Conservation (phyloP, 257 asterid genomes). For the Solanum phureja region DNA sequence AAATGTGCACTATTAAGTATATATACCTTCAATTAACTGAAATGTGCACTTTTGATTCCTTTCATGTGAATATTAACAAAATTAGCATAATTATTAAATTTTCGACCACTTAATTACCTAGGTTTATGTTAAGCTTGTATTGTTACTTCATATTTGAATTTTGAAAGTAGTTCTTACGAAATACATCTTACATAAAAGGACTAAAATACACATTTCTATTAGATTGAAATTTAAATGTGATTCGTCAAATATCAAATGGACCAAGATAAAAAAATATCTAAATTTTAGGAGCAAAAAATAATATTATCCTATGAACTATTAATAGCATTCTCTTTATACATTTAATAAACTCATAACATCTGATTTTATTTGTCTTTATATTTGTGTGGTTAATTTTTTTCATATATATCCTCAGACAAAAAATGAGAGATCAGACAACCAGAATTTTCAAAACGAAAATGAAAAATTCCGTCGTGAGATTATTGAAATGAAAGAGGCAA, state of each 20-base stretch:
- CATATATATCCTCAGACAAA: conserved; percentile 28
- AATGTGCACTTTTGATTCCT: neutral
- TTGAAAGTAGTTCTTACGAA: neutral
- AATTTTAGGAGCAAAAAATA: neutral
- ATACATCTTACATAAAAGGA: neutral
- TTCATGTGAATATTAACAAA: neutral
- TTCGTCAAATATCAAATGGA: neutral
- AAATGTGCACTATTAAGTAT: neutral
- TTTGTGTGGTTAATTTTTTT: neutral
- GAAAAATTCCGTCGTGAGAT: conserved; percentile 36
- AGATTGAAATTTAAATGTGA: neutral
- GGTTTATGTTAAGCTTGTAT: neutral
- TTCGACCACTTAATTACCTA: neutral
- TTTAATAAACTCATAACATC: neutral
- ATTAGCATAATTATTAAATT: too few species aligned
- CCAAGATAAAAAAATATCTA: neutral
- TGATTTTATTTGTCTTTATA: neutral
- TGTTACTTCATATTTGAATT: neutral
- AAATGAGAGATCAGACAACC: conserved; percentile 39
- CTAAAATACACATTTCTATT: too few species aligned
- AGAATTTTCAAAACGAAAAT: conserved; percentile 35
- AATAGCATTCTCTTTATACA: neutral
- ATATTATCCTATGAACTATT: neutral
- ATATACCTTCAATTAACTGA: neutral
- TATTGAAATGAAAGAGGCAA: conserved; percentile 37